A percentile compares a stretch with the other conserved stretches of the same genome.
phyloP scores from a whole-genome alignment of 345 rosid species.

The Carallia brachiata region DNA sequence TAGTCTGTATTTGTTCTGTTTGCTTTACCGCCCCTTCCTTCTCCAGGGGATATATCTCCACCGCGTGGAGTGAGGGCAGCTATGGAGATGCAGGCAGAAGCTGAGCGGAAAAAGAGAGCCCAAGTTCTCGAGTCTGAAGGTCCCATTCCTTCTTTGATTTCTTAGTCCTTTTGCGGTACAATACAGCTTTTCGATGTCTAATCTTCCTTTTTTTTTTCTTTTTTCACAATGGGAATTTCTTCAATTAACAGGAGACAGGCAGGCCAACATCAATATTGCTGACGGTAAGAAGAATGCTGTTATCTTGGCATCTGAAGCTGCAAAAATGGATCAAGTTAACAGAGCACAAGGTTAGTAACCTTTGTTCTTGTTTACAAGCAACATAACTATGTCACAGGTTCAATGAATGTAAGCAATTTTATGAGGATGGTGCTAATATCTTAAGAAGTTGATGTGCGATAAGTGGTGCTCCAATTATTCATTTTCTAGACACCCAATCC shows the following conservation, averaged over 20 bases:
- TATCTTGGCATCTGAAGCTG: constrained; percentile 71
- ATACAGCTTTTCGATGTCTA: background rate
- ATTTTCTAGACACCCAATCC: background rate
- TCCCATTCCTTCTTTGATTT: constrained; percentile 3
- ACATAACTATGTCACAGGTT: background rate
- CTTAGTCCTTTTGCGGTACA: background rate
- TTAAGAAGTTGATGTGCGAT: background rate
- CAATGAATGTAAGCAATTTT: background rate
- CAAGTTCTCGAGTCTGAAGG: constrained; percentile 91
- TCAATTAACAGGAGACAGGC: constrained; percentile 53
- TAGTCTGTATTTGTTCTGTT: background rate
- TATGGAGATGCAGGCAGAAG: constrained; percentile 99
- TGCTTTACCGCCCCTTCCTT: constrained; percentile 13
- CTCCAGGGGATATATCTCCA: constrained; percentile 91
- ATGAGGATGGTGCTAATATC: background rate
- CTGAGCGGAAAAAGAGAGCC: constrained; percentile 90
- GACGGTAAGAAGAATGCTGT: constrained; percentile 73
- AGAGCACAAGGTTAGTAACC: constrained; percentile 58
- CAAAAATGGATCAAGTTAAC: constrained; percentile 66
- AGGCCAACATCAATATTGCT: constrained; percentile 69
- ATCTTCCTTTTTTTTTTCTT: background rate
- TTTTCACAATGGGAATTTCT: constrained; percentile 8
- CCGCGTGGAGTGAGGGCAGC: constrained; percentile 87
- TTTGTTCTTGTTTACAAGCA: background rate
- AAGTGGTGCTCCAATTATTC: no score